These are phyloP conservation scores for Boletus rufocinnamomeus DNA, from an alignment of 768 basidiomycete species.

Conservation along the genomic window DNA sequence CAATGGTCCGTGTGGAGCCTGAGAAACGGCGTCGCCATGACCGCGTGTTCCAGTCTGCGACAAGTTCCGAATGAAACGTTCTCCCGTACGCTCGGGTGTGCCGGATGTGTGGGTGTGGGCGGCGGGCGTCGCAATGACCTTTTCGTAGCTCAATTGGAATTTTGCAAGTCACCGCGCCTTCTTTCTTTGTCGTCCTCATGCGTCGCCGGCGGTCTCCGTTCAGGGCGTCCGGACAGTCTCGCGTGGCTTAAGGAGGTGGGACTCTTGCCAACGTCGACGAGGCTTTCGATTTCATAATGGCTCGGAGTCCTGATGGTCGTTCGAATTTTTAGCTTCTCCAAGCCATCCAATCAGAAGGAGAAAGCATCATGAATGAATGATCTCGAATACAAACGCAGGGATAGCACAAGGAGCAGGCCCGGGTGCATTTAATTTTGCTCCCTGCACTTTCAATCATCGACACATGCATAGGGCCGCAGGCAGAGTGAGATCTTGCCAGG, in stretches of 20 bases:
- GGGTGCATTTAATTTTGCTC: neutral
- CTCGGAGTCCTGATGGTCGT: neutral
- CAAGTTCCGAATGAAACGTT: conserved; percentile 17
- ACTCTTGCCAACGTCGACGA: neutral
- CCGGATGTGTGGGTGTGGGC: neutral
- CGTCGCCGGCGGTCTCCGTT: conserved; percentile 6
- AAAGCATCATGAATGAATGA: neutral
- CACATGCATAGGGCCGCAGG: neutral
- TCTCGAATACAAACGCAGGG: neutral
- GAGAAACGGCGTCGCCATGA: conserved; percentile 1
- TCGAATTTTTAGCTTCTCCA: neutral
- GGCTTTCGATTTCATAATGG: neutral
- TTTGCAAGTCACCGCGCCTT: conserved; percentile 14
- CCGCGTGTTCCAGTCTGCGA: conserved; percentile 13
- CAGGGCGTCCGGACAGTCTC: neutral
- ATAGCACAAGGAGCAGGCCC: neutral
- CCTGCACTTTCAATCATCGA: neutral
- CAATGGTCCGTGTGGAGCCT: neutral
- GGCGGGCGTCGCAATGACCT: neutral
- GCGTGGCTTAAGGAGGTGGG: neutral
- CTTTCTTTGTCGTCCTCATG: conserved; percentile 1
- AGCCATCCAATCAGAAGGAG: neutral
- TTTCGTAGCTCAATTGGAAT: conserved; percentile 3
- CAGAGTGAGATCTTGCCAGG: neutral
- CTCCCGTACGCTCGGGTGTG: neutral